Evolutionary conservation across 257 asterid genomes (phyloP).

Genomic region (Solanum arcanum): DNA sequence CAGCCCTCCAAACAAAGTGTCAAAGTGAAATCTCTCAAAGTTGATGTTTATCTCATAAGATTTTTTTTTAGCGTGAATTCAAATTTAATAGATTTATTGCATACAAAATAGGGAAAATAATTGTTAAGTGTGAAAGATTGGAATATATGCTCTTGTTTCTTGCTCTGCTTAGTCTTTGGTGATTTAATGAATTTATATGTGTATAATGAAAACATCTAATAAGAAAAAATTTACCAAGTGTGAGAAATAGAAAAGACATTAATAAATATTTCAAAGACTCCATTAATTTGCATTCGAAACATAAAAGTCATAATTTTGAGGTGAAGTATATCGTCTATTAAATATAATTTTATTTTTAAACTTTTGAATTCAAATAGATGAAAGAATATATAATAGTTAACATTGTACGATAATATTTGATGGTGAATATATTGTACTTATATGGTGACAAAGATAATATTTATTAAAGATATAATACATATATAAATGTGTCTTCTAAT

Average conservation of each 20-base stretch:
- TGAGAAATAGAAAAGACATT: neutral
- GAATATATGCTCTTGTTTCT: neutral
- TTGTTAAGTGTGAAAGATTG: neutral
- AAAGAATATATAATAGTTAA: too few relatives aligned
- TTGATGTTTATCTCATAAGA: neutral
- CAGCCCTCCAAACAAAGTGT: neutral
- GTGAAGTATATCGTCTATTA: neutral
- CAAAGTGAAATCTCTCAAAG: neutral
- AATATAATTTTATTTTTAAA: neutral
- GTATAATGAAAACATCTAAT: neutral
- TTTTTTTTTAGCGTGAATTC: neutral
- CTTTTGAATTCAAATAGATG: too few relatives aligned
- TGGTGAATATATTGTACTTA: neutral
- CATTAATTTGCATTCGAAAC: neutral
- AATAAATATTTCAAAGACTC: neutral
- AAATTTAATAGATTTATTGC: too few relatives aligned
- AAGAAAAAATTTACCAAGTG: neutral
- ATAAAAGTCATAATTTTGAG: neutral
- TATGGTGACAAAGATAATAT: neutral
- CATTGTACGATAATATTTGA: neutral
- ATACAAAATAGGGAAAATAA: neutral
- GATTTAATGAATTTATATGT: too few relatives aligned
- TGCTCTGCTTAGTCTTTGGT: neutral
- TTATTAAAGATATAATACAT: neutral
- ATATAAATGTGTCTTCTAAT: neutral